phyloP scores from a whole-genome alignment of 2,329 filamentous ascomycete genomes.

The Fusarium sp. region DNA sequence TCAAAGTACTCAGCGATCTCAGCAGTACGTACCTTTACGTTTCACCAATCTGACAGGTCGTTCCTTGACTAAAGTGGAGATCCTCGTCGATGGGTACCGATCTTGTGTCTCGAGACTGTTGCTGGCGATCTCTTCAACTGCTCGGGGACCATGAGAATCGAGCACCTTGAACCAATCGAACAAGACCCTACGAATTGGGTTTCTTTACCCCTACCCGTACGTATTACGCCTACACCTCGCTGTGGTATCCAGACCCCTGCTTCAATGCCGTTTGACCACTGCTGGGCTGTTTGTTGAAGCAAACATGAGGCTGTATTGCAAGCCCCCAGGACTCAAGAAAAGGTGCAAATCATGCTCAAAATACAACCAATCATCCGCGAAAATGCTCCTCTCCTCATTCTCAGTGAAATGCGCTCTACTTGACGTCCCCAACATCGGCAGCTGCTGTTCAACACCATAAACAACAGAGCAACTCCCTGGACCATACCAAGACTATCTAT shows the following conservation, averaged over 20 bases:
- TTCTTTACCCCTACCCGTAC: not conserved
- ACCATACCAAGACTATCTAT: constrained; percentile 16
- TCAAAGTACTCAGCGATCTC: constrained; percentile 19
- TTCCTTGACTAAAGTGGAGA: constrained; percentile 5
- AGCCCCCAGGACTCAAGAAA: not conserved
- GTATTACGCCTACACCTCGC: constrained; percentile 15
- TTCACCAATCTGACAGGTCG: constrained; percentile 18
- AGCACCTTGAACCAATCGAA: constrained; percentile 16
- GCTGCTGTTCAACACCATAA: not conserved
- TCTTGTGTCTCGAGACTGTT: constrained; percentile 30
- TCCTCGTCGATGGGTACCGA: constrained; percentile 31
- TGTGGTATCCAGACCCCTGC: not conserved
- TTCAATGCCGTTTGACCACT: not conserved
- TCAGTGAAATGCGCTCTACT: not conserved
- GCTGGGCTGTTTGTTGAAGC: not conserved
- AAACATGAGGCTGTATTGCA: constrained; percentile 1
- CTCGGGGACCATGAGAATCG: constrained; percentile 29
- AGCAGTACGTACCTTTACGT: not conserved
- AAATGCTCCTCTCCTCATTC: not conserved
- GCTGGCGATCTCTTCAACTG: constrained; percentile 38
- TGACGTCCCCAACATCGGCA: not conserved
- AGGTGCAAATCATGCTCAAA: not conserved
- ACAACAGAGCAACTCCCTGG: not conserved
- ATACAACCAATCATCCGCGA: not conserved
- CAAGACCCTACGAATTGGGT: not conserved